phyloP scores from a whole-genome alignment of 768 basidiomycete genomes.

The Rhodotorula kratochvilovae region DNA sequence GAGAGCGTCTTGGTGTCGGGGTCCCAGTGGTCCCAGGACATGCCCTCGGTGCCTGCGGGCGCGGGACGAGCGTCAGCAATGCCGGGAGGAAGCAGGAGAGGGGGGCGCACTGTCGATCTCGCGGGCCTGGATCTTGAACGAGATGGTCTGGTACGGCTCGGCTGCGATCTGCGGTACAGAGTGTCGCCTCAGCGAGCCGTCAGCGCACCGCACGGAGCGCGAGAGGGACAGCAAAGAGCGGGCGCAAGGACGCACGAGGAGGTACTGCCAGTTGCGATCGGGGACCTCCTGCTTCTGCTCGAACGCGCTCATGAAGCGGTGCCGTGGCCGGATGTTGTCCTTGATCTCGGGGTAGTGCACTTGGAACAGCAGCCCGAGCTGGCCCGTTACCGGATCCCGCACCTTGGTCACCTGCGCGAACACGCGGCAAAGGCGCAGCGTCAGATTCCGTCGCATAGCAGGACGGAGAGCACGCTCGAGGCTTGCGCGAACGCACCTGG shows the following conservation, averaged over 20 bases:
- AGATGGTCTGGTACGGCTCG: conserved; percentile 98
- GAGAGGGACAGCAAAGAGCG: background rate
- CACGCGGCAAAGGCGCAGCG: background rate
- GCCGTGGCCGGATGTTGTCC: conserved; percentile 70
- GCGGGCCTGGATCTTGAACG: conserved; percentile 95
- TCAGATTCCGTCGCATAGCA: too few species aligned
- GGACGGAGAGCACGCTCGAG: too few species aligned
- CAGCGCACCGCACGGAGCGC: background rate
- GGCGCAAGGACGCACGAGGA: conserved; percentile 66
- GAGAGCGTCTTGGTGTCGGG: conserved; percentile 93
- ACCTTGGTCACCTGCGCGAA: conserved; percentile 83
- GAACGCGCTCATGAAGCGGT: conserved; percentile 95
- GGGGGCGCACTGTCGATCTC: conserved; percentile 68
- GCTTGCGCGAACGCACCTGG: conserved; percentile 41
- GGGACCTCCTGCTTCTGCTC: conserved; percentile 93
- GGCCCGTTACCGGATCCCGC: conserved; percentile 69
- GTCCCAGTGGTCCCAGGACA: conserved; percentile 92
- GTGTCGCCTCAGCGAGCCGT: background rate
- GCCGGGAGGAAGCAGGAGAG: conserved; percentile 51
- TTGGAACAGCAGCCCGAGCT: conserved; percentile 96
- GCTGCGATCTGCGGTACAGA: conserved; percentile 71
- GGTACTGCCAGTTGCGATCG: conserved; percentile 93
- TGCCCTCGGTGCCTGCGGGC: conserved; percentile 36
- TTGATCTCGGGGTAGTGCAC: conserved; percentile 85
- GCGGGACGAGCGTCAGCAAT: too few species aligned